phyloP scores from a whole-genome alignment of 352 stramenopile genomes.

The Globisporangium cederbergense region DNA sequence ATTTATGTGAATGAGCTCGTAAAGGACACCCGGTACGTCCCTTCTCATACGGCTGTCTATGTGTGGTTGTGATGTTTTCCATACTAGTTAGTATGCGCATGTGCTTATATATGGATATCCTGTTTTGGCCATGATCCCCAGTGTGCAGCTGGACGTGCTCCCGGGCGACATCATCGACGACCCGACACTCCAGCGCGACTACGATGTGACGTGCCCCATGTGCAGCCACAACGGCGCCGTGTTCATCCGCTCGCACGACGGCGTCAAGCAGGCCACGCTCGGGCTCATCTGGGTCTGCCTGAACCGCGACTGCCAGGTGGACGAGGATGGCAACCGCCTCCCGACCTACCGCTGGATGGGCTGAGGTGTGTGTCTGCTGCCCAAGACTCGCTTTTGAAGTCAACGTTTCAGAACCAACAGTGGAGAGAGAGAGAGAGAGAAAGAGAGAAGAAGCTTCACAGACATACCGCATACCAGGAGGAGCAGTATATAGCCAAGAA shows the following conservation, averaged over 20 bases:
- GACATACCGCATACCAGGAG: background rate
- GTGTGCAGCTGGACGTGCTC: constrained; percentile 82
- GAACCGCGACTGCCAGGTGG: constrained; percentile 83
- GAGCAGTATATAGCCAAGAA: background rate
- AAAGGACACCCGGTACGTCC: constrained; percentile 77
- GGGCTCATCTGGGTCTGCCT: constrained; percentile 88
- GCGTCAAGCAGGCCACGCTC: constrained; percentile 84
- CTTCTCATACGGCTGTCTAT: background rate
- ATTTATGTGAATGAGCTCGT: constrained; percentile 91
- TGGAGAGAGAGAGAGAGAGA: background rate
- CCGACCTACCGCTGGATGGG: constrained; percentile 87
- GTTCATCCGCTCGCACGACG: constrained; percentile 87
- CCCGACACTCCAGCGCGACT: constrained; percentile 85
- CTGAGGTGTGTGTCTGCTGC: constrained; percentile 14
- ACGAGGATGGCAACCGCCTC: constrained; percentile 81
- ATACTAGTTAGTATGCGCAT: constrained; percentile 9
- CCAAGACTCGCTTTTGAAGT: background rate
- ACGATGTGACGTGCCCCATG: constrained; percentile 80
- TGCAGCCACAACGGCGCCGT: constrained; percentile 76
- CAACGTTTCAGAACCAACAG: background rate
- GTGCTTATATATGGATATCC: background rate
- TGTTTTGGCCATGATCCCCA: constrained; percentile 10
- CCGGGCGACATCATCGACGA: constrained; percentile 86
- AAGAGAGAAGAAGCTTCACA: background rate
- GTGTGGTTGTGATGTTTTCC: constrained; percentile 5